Evolutionary conservation across 2,329 filamentous ascomycete genomes (phyloP), one percentile per base, ranked within the genome.

Genomic region (Xylaria sp.): DNA sequence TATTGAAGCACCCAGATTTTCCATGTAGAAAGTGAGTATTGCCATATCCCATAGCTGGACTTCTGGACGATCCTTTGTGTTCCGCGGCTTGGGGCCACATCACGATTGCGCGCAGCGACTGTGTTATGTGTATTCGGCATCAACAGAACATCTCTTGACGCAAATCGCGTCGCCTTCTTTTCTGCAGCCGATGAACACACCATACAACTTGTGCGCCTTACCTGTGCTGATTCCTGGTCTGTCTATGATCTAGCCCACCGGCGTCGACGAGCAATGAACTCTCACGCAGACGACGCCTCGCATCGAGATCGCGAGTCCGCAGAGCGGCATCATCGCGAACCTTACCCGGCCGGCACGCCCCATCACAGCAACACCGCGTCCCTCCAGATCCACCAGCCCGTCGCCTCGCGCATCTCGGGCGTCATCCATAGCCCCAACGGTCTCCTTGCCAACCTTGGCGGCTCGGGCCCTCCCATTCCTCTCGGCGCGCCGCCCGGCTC

Each of bases 371-470:
- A 93, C 78, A 91, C 93, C 48, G 93, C 92, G 66, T 94, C 94
- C 2, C 93, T 97, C 64, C 94, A 94, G 64, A 91, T 98, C 75
- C 95, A 98, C 81, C 95, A 98, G 80, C 95, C 95, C 5, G 94
- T 98, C 68, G 95, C 95, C 71, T 90, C 94, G 78, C 86, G 94
- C 81, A 85, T 94, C 71, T 83, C 91, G 66, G 92, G 90, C 72
- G 92, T 93, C 62, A 97, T 98, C 66, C 95, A 97, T 79, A 97
- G 94, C 55, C 95, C 95, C 1, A 95, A 96, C 74, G 95, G 95
- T 9, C 86, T 98, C 44, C 88, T 98, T 48, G 89, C 91, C 9
- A 93, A 90, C 73, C 89, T 94, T 74, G 89, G 90, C 62, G 86
- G 87, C 41, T 87, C 87, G 41, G 83, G 85, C 46, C 84, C 87